A percentile compares a stretch with the other conserved stretches of the same genome.
phyloP scores from a whole-genome alignment of 2,329 filamentous ascomycete genomes.

The Apiospora hydei region DNA sequence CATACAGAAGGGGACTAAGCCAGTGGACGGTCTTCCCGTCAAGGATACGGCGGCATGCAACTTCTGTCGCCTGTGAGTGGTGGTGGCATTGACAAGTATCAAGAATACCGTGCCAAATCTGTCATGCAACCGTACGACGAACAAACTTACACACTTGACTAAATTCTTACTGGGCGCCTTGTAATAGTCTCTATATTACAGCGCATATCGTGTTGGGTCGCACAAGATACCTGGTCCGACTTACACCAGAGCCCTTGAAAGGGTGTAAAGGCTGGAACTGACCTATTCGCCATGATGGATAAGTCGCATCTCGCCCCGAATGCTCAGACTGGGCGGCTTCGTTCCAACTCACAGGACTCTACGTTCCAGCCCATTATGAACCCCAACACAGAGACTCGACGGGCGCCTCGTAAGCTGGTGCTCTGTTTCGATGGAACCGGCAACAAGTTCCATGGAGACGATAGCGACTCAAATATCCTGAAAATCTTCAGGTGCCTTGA shows the following conservation, averaged over 20 bases:
- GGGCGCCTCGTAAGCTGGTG: constrained; percentile 55
- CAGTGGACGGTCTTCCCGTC: not conserved
- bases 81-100: too few relatives aligned
- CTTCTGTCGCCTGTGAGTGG: not conserved
- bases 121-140: not conserved
- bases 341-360: constrained; percentile 24
- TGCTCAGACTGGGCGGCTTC: not conserved
- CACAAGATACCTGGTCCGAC: not conserved
- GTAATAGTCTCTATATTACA: not conserved
- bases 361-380: constrained; percentile 31
- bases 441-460: constrained; percentile 69
- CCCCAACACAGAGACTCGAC: constrained; percentile 30
- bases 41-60: not conserved
- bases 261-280: not conserved
- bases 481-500: constrained; percentile 77
- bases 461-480: constrained; percentile 70
- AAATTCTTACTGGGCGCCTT: not conserved
- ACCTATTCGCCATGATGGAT: constrained; percentile 27
- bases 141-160: not conserved
- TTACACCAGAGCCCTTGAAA: not conserved
- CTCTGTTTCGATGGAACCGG: constrained; percentile 71
- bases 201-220: not conserved
- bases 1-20: not conserved
- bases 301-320: constrained; percentile 34
- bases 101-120: not conserved